A percentile compares a stretch with the other conserved stretches of the same genome.
phyloP scores from a whole-genome alignment of 257 asterid genomes.

The Solanum chmielewskii region DNA sequence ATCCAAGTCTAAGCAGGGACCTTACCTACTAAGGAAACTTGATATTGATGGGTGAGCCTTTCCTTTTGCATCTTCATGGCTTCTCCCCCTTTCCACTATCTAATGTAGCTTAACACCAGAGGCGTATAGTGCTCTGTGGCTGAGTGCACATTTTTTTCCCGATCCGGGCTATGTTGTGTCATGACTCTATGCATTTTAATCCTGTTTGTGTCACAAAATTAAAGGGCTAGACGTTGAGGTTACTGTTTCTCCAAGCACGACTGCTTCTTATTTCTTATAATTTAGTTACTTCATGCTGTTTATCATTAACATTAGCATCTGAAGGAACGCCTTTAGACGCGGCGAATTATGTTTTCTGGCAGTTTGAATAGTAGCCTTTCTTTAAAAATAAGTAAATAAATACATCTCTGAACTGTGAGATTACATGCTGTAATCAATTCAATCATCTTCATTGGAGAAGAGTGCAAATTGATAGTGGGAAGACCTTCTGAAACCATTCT shows the following conservation, averaged over 20 bases:
- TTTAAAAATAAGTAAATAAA: neutral
- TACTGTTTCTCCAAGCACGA: neutral
- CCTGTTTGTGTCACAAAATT: neutral
- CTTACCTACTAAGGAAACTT: conserved; percentile 78
- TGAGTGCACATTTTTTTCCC: neutral
- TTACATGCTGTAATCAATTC: neutral
- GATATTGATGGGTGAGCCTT: conserved; percentile 79
- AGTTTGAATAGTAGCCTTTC: neutral
- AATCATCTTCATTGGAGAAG: neutral
- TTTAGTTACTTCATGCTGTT: neutral
- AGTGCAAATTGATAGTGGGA: neutral
- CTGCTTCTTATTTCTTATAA: neutral
- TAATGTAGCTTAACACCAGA: neutral
- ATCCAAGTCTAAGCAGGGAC: conserved; percentile 81
- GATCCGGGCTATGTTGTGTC: neutral
- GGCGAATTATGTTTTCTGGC: neutral
- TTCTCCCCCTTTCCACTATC: neutral
- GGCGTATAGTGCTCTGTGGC: neutral
- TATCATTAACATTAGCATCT: neutral
- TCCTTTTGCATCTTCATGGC: neutral
- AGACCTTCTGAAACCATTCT: neutral
- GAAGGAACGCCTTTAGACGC: neutral
- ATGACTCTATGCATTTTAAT: neutral
- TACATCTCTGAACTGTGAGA: neutral
- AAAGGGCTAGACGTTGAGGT: neutral